phyloP scores from a whole-genome alignment of 768 basidiomycete genomes.

The Leccinum imitatum region DNA sequence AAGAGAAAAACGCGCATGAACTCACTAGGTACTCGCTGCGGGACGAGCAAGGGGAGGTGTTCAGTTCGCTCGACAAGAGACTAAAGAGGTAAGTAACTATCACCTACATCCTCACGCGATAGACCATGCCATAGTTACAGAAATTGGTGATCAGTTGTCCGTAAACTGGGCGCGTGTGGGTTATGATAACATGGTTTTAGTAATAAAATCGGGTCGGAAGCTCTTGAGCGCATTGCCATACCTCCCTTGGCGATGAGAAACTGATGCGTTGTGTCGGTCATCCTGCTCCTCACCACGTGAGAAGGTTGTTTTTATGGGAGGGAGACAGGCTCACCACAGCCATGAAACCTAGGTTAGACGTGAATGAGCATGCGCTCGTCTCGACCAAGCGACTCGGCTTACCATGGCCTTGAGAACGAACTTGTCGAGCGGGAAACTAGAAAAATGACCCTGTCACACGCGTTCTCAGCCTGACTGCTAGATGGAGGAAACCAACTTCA shows the following conservation, averaged over 20 bases:
- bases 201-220: neutral
- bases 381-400: neutral
- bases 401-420: constrained; percentile 13
- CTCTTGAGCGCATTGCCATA: neutral
- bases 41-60: neutral
- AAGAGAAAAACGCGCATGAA: neutral
- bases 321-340: constrained; percentile 12
- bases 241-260: constrained; percentile 20
- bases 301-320: neutral
- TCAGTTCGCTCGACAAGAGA: neutral
- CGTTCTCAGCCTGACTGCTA: neutral
- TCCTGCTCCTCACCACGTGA: constrained; percentile 11
- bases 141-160: constrained; percentile 14
- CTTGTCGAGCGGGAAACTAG: constrained; percentile 11
- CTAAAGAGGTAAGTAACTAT: neutral
- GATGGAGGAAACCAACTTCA: constrained; percentile 12
- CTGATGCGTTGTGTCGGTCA: constrained; percentile 16
- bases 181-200: constrained; percentile 6
- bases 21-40: constrained; percentile 19
- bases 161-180: constrained; percentile 9
- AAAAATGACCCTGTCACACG: neutral
- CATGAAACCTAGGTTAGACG: constrained; percentile 12
- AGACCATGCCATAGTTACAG: constrained; percentile 12
- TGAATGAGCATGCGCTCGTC: neutral
- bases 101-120: constrained; percentile 13